A percentile compares a stretch with the other conserved stretches of the same genome.
These are phyloP conservation scores for Oidiodendron maius DNA, from an alignment of 495 filamentous ascomycete genomes.

Conservation along the genomic window DNA sequence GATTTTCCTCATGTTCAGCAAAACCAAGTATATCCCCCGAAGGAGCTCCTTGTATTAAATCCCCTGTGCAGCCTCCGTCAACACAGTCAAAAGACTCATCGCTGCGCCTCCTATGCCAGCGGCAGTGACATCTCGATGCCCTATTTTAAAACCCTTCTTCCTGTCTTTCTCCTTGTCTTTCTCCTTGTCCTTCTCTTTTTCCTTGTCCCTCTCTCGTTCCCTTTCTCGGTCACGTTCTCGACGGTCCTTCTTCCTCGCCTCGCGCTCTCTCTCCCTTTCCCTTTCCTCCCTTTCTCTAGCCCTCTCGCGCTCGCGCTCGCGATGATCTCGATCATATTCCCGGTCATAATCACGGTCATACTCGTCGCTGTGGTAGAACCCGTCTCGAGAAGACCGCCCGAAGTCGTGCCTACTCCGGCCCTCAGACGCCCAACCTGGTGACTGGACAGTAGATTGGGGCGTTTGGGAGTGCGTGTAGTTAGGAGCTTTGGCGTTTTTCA, in stretches of 20 bases:
- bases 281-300: neutral
- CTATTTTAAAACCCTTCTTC: constrained; percentile 26
- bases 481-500: neutral
- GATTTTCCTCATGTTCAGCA: too few species aligned
- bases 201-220: constrained; percentile 9
- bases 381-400: neutral
- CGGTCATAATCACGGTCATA: neutral
- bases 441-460: too few species aligned
- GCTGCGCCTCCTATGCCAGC: constrained; percentile 47
- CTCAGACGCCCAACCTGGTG: neutral
- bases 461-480: neutral
- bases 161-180: constrained; percentile 3
- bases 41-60: too few species aligned
- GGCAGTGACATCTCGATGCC: constrained; percentile 26
- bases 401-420: too few species aligned
- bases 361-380: neutral
- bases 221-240: constrained; percentile 11
- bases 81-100: constrained; percentile 41
- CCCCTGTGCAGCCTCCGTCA: constrained; percentile 39
- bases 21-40: too few species aligned
- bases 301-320: too few species aligned
- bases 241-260: neutral
- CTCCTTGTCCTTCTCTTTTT: neutral
- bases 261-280: neutral
- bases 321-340: neutral